A percentile compares a stretch with the other conserved stretches of the same genome.
phyloP scores from a whole-genome alignment of 805 yeast genomes.

The Cyberlindnera subsufficiens region DNA sequence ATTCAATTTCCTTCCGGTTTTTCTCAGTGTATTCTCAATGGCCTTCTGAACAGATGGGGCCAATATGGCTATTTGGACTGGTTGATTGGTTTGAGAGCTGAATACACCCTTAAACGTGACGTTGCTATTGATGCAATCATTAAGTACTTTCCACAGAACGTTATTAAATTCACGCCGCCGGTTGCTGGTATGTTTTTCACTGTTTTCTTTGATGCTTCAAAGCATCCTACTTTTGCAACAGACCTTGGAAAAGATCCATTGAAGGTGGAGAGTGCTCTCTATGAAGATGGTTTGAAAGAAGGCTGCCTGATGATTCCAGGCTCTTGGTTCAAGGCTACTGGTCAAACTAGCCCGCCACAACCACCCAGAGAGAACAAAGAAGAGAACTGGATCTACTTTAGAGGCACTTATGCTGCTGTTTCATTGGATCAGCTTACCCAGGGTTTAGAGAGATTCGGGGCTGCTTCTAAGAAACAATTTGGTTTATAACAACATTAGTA shows the following conservation, averaged over 20 bases:
- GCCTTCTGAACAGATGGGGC: conserved; percentile 67
- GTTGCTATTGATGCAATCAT: conserved; percentile 72
- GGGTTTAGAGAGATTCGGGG: conserved; percentile 66
- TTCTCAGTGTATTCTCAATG: conserved; percentile 54
- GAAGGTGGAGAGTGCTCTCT: conserved; percentile 59
- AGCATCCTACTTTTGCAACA: conserved; percentile 68
- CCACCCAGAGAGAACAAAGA: conserved; percentile 30
- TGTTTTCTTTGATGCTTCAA: conserved; percentile 63
- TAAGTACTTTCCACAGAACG: conserved; percentile 46
- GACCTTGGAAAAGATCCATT: conserved; percentile 53
- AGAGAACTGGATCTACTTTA: conserved; percentile 54
- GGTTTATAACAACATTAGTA: conserved; percentile 2
- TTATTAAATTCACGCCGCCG: conserved; percentile 47
- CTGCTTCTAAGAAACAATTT: conserved; percentile 54
- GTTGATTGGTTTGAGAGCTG: conserved; percentile 64
- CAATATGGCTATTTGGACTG: conserved; percentile 67
- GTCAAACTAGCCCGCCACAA: conserved; percentile 56
- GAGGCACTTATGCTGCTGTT: conserved; percentile 88
- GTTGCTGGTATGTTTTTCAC: conserved; percentile 88
- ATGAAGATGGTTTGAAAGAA: conserved; percentile 49
- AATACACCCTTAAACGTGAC: conserved; percentile 85
- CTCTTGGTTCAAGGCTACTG: conserved; percentile 65
- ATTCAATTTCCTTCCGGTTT: conserved; percentile 75
- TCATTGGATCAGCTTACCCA: conserved; percentile 53
- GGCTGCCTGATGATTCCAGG: conserved; percentile 80